These are phyloP conservation scores for Mallotus repandus DNA, from an alignment of 441 rosid species.

Conservation along the genomic window DNA sequence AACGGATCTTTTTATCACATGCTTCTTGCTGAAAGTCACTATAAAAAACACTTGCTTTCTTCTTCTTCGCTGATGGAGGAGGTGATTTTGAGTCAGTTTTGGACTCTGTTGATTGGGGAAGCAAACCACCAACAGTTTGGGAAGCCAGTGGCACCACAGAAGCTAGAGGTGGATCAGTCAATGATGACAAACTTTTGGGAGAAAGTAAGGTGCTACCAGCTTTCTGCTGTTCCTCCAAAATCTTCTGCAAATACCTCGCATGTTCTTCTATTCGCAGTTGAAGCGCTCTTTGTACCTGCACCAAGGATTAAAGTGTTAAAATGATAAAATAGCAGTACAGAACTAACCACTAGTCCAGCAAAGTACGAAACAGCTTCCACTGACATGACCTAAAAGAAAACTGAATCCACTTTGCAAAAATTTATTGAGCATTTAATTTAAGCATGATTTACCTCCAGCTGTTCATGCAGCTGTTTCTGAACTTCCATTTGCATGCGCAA, in stretches of 20 bases:
- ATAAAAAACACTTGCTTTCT: conserved; percentile 30
- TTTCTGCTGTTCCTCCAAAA: conserved; percentile 77
- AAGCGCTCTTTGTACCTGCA: conserved; percentile 65
- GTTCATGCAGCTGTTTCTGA: conserved; percentile 88
- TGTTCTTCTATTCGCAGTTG: conserved; percentile 74
- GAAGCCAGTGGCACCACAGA: conserved; percentile 28
- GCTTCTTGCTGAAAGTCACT: conserved; percentile 29
- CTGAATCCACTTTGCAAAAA: neutral
- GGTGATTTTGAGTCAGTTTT: conserved; percentile 37
- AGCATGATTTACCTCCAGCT: conserved; percentile 66
- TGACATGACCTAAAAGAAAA: neutral
- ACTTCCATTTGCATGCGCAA: conserved; percentile 90
- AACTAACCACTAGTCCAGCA: conserved; percentile 1
- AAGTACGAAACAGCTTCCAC: neutral
- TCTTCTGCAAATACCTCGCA: conserved; percentile 74
- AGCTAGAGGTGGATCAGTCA: conserved; percentile 32
- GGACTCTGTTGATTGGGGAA: conserved; percentile 31
- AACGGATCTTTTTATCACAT: conserved; percentile 41
- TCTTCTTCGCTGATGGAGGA: conserved; percentile 18
- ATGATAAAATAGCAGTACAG: too few relatives aligned
- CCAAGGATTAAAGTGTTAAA: neutral
- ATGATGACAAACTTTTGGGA: conserved; percentile 36
- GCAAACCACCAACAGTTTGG: conserved; percentile 13
- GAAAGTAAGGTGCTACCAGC: conserved; percentile 47
- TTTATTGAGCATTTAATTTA: neutral